Evolutionary conservation across 306 rosid genomes (phyloP).

Genomic region (Cicer yamashitae): DNA sequence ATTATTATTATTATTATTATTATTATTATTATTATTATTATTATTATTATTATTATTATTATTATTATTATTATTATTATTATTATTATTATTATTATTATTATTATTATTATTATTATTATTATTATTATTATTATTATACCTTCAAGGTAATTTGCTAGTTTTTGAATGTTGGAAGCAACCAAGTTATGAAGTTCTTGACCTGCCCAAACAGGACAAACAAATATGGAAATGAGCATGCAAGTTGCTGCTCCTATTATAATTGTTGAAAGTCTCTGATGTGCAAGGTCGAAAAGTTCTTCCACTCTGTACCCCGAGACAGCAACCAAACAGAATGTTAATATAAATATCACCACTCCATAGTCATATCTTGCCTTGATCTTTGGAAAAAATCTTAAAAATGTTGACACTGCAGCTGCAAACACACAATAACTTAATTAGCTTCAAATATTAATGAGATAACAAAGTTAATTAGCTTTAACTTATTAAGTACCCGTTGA

Average conservation of each 20-base stretch:
- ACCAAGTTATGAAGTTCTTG: constrained; percentile 77
- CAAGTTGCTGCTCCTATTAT: constrained; percentile 70
- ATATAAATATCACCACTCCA: constrained; percentile 79
- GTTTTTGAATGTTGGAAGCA: constrained; percentile 73
- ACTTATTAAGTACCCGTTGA: too few relatives aligned
- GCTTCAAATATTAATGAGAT: neutral
- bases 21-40: neutral
- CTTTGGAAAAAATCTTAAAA: constrained; percentile 71
- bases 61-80: too few relatives aligned
- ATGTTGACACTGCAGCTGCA: constrained; percentile 79
- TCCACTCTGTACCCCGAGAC: constrained; percentile 74
- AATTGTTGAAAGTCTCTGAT: constrained; percentile 73
- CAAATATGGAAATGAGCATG: constrained; percentile 62
- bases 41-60: neutral
- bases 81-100: too few relatives aligned
- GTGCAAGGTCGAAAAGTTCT: constrained; percentile 58
- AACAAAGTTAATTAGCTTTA: neutral
- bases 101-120: neutral
- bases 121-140: neutral
- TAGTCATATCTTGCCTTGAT: constrained; percentile 88
- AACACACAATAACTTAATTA: constrained; percentile 8
- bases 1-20: too few relatives aligned
- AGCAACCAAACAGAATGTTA: constrained; percentile 83
- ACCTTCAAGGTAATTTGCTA: constrained; percentile 82
- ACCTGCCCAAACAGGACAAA: constrained; percentile 95